Percentiles rank a stretch among this genome's conserved stretches.
phyloP scores from a whole-genome alignment of 768 basidiomycete genomes.

The Tricholoma bakamatsutake region DNA sequence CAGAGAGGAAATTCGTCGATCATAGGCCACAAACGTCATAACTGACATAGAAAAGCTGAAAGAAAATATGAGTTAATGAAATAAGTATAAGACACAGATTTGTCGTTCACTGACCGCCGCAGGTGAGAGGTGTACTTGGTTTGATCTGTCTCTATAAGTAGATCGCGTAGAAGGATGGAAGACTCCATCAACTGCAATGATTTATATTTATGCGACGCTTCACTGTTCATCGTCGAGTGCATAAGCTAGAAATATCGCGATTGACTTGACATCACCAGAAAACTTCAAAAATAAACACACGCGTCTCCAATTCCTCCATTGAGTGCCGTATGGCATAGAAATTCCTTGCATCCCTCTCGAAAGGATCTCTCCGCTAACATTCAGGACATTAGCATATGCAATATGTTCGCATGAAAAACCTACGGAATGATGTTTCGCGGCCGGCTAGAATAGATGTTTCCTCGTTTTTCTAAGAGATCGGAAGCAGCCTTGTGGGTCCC shows the following conservation, averaged over 20 bases:
- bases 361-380: conserved; percentile 23
- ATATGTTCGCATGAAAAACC: background rate
- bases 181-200: conserved; percentile 12
- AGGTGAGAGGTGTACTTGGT: conserved; percentile 3
- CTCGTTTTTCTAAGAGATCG: conserved; percentile 27
- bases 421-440: conserved; percentile 27
- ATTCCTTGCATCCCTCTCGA: conserved; percentile 27
- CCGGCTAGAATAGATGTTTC: conserved; percentile 28
- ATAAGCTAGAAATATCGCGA: background rate
- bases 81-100: conserved; percentile 4
- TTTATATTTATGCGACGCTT: conserved; percentile 5
- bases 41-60: conserved; percentile 8
- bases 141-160: conserved; percentile 2
- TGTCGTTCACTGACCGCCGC: background rate
- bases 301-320: conserved; percentile 28
- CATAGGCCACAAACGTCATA: conserved; percentile 10
- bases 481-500: conserved; percentile 24
- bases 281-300: conserved; percentile 12
- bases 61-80: background rate
- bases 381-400: background rate
- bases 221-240: conserved; percentile 4
- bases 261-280: background rate
- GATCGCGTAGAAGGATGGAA: conserved; percentile 2
- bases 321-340: conserved; percentile 25
- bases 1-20: conserved; percentile 3